Base-by-base conservation (phyloP, 2,329 filamentous ascomycete genomes). In the Claviceps africana region DNA sequence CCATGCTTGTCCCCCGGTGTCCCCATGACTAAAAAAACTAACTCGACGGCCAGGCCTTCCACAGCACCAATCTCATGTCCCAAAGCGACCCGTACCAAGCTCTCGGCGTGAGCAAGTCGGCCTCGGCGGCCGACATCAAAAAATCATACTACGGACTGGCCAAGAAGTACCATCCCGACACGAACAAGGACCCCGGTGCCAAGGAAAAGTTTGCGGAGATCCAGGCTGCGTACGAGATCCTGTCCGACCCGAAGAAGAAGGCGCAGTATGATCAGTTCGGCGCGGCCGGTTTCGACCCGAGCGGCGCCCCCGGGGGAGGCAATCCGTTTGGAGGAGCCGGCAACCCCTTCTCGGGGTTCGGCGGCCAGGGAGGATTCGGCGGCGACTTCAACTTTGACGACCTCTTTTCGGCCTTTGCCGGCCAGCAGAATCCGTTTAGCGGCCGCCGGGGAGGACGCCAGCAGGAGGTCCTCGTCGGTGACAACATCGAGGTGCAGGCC, bases 111-210 rank as follows among this genome's bases (percentile, higher is more conserved):
- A 75, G 75, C 62, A 95, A 91, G 67, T 77, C 70, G 56, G 88
- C 93, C n/a, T 83, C 87, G 1, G 73, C 88, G 3, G 74, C 81
- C 54, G 91, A 97, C 37, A 97, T 98, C 66, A 98, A 98, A 67
- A 97, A 96, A 68, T 90, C 93, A 3, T 98, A 98, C 73, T 98
- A 98, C 66, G 88, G 90, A 49, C 75, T 97, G 54, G 93, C 93
- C 21, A 98, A 98, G 70, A 98, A 97, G 65, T 98, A 82, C 66
- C 93, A 98, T 63, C 93, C 93, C 9, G 93, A 98, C 66, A 97
- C 93, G 37, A 98, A 97, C 75, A 97, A 97, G 68, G 93, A 97
- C 60, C 68, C 87, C 2, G 78, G 74, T n/a, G 90, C 93, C 37
- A 97, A 97, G 67, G 93, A 97, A 61, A 91, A 86, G 62, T 98